Evolutionary conservation across 345 rosid genomes (phyloP), one percentile per base, ranked within the genome.

Genomic region (Corchorus olitorius): DNA sequence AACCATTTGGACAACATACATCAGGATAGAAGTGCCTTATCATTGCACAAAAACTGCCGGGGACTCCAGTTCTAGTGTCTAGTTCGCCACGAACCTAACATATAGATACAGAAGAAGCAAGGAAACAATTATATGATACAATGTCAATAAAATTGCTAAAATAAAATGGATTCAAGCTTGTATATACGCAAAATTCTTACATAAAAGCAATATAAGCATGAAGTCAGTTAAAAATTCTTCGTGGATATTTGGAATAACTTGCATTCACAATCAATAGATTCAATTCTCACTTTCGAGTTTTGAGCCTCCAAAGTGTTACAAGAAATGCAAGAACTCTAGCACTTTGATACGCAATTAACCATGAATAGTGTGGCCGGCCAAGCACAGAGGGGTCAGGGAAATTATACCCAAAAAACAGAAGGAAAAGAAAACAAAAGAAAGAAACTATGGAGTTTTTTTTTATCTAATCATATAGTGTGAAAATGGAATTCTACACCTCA

Each of bases 11-110:
- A 74, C 71, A 76, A 75, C 86, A 74, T 80, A 93, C 98, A 78
- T 93, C 89, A 0, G 91, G 91, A 61, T 87, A 86, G 62, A 83
- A 84, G 76, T 87, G 94, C 53, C 98, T 77, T 70, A 96, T 84
- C 93, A 92, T 80, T 4, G 92, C 97, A 62, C 88, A 78, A 53
- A 85, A 77, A 83, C 81, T 84, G 76, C 77, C 84, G 1, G 98
- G 98, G 13, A 83, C 76, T 13, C 98, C 97, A 70, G 77, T 52
- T 86, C 81, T 92, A 12, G 98, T 91, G 81, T 96, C 99, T 20
- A 93, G 88, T 84, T 91, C 99, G 77, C 97, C 97, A 82, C 85
- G 93, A 79, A 93, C 85, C 99, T 93, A 82, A 60, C 62, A 66
- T 63, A 73, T 19, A 66, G 65, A 63, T 16, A 20, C 45, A 49